Percentiles rank a stretch among this genome's conserved stretches.
Conservation (phyloP, 495 filamentous ascomycete genomes). For the Terfezia claveryi region DNA sequence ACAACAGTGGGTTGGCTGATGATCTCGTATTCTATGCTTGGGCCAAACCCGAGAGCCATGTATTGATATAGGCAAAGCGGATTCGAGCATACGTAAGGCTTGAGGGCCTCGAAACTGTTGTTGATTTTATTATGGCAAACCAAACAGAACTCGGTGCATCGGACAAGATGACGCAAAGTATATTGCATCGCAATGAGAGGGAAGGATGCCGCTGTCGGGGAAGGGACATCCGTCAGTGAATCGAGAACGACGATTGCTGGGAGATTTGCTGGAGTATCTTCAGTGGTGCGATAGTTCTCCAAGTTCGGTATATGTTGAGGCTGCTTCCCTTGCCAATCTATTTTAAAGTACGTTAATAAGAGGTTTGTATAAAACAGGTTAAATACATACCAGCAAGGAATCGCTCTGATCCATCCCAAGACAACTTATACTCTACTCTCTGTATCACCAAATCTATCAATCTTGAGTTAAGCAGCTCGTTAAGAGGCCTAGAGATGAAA, state of each 20-base stretch:
- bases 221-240: neutral
- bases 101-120: constrained; percentile 62
- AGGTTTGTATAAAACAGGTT: neutral
- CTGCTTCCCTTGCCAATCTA: constrained; percentile 13
- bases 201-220: constrained; percentile 29
- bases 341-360: neutral
- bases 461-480: constrained; percentile 45
- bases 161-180: constrained; percentile 52
- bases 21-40: constrained; percentile 70
- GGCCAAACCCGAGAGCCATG: constrained; percentile 68
- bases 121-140: constrained; percentile 56
- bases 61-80: constrained; percentile 77
- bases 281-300: neutral
- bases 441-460: constrained; percentile 41
- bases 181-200: constrained; percentile 66
- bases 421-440: constrained; percentile 29
- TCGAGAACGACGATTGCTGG: no score
- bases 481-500: constrained; percentile 53
- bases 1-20: constrained; percentile 60
- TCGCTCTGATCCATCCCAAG: constrained; percentile 52
- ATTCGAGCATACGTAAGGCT: constrained; percentile 71
- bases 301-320: neutral
- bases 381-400: constrained; percentile 25
- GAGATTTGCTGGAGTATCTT: constrained; percentile 1
- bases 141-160: constrained; percentile 71